Conservation (phyloP, 2,329 filamentous ascomycete species). For the Blastomyces gilchristii region DNA sequence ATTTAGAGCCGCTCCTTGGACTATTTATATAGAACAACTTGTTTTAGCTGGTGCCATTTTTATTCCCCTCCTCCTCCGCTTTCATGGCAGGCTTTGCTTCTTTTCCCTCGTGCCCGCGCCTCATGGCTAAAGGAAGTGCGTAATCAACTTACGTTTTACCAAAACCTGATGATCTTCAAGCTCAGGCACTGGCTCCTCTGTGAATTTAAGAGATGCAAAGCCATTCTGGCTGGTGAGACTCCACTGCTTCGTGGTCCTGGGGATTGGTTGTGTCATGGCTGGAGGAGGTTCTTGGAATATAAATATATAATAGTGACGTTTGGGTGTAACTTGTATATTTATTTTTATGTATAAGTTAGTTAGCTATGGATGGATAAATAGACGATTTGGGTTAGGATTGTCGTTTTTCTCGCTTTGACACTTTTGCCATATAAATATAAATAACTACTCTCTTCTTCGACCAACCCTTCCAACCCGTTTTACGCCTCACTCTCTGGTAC, state of each 20-base stretch:
- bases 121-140: not conserved
- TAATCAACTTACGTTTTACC: conserved; percentile 4
- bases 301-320: not conserved
- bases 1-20: conserved; percentile 7
- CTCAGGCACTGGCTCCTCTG: conserved; percentile 6
- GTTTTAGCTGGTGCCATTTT: not conserved
- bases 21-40: not conserved
- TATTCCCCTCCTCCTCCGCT: no score
- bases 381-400: not conserved
- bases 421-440: not conserved
- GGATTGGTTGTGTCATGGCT: conserved; percentile 4
- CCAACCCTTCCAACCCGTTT: not conserved
- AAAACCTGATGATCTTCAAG: conserved; percentile 6
- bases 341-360: no score
- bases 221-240: conserved; percentile 6
- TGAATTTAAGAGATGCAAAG: conserved; percentile 4
- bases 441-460: not conserved
- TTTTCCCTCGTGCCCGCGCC: not conserved
- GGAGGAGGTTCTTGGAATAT: not conserved
- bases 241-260: conserved; percentile 8
- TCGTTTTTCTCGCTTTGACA: not conserved
- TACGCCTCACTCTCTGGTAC: not conserved
- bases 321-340: not conserved
- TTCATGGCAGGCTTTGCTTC: no score
- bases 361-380: not conserved